phyloP scores from a whole-genome alignment of 1,284 basidiomycete species.

The Bjerkandera adusta region DNA sequence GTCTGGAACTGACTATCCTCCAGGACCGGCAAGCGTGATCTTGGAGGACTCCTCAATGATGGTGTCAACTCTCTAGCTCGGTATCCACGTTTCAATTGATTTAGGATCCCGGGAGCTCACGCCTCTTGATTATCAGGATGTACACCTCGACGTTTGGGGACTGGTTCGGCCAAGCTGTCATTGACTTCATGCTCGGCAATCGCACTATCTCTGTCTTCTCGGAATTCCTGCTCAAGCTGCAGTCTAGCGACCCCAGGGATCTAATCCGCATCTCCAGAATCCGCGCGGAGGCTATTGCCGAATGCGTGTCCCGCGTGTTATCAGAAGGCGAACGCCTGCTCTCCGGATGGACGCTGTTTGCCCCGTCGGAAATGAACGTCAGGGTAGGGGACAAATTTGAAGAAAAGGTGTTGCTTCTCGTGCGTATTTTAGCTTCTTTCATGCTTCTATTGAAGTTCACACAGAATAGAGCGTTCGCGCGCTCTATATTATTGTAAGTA shows the following conservation, averaged over 20 bases:
- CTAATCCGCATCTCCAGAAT: slow-evolving; percentile 86
- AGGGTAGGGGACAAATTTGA: slow-evolving; percentile 80
- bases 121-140: slow-evolving; percentile 45
- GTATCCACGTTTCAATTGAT: slow-evolving; percentile 24
- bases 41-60: slow-evolving; percentile 89
- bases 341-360: slow-evolving; percentile 90
- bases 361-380: slow-evolving; percentile 75
- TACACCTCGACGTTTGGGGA: slow-evolving; percentile 88
- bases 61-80: slow-evolving; percentile 90
- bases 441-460: not conserved
- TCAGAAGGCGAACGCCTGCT: slow-evolving; percentile 78
- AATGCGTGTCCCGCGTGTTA: slow-evolving; percentile 78
- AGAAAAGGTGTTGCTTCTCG: slow-evolving; percentile 90
- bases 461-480: slow-evolving; percentile 56
- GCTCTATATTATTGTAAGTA: slow-evolving; percentile 63
- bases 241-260: slow-evolving; percentile 87
- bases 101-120: not conserved
- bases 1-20: slow-evolving; percentile 1
- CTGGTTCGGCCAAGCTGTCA: slow-evolving; percentile 95
- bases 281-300: slow-evolving; percentile 87
- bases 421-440: slow-evolving; percentile 38
- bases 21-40: slow-evolving; percentile 91
- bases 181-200: slow-evolving; percentile 90
- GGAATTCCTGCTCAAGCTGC: slow-evolving; percentile 85
- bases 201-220: slow-evolving; percentile 84